phyloP scores from a whole-genome alignment of 2,329 filamentous ascomycete species.

The Ophiostoma sp. region DNA sequence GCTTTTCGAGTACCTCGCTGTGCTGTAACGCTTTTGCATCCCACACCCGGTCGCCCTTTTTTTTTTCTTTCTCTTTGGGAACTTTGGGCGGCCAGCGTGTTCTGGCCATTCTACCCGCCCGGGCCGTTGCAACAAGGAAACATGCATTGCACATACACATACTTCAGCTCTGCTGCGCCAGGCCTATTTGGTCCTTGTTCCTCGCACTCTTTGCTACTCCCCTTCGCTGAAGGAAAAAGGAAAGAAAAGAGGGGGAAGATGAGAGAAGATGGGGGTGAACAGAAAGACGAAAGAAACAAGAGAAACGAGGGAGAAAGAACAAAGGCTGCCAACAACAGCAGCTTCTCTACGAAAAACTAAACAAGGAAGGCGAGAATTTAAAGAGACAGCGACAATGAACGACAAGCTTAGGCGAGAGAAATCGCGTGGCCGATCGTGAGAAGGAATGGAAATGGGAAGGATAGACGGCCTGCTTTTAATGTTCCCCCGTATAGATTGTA shows the following conservation, averaged over 20 bases:
- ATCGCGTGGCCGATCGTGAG: background rate
- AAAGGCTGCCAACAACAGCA: background rate
- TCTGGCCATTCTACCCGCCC: background rate
- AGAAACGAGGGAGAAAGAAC: background rate
- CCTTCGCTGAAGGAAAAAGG: background rate
- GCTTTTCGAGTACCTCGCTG: background rate
- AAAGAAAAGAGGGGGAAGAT: background rate
- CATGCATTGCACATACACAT: background rate
- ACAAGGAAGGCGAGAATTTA: background rate
- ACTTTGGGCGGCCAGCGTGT: background rate
- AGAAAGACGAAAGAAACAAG: no score
- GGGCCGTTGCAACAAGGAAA: background rate
- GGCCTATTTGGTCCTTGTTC: background rate
- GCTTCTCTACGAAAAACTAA: background rate
- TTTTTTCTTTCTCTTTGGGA: no score
- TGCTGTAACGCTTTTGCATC: conserved; percentile 2
- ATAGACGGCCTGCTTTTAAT: background rate
- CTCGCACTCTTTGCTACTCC: background rate
- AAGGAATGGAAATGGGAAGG: background rate
- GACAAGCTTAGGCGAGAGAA: background rate
- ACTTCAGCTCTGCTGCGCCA: background rate
- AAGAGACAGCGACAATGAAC: background rate
- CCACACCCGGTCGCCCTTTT: background rate
- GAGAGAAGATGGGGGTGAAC: background rate
- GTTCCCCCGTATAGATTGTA: background rate